Evolutionary conservation across 805 yeast genomes (phyloP).

Genomic region (Barnettozyma sp.): DNA sequence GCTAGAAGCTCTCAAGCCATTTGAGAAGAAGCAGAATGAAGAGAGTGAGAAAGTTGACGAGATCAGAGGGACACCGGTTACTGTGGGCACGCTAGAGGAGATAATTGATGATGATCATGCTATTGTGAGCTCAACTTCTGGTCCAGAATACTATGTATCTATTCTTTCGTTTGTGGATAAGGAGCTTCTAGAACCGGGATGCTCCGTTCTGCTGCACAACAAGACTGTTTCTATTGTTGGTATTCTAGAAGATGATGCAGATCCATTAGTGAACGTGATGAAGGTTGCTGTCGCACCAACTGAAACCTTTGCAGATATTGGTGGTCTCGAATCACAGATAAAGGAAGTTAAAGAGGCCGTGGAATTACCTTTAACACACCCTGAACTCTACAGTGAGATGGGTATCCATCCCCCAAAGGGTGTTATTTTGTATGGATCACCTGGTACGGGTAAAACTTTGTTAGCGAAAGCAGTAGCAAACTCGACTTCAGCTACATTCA

Average conservation of each 20-base stretch:
- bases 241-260: slow-evolving; percentile 95
- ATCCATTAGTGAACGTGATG: slow-evolving; percentile 97
- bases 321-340: slow-evolving; percentile 92
- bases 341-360: slow-evolving; percentile 98
- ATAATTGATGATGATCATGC: slow-evolving; percentile 98
- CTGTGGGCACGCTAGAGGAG: slow-evolving; percentile 94
- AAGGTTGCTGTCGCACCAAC: slow-evolving; percentile 96
- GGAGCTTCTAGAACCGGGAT: slow-evolving; percentile 92
- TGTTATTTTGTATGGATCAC: slow-evolving; percentile 94
- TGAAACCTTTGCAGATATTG: slow-evolving; percentile 94
- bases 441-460: slow-evolving; percentile 95
- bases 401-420: slow-evolving; percentile 99
- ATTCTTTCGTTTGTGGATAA: slow-evolving; percentile 95
- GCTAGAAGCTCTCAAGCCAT: slow-evolving; percentile 91
- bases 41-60: slow-evolving; percentile 94
- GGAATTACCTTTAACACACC: slow-evolving; percentile 92
- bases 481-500: slow-evolving; percentile 92
- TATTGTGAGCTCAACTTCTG: slow-evolving; percentile 90
- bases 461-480: slow-evolving; percentile 97
- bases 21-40: slow-evolving; percentile 93
- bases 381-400: slow-evolving; percentile 96
- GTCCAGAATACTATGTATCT: slow-evolving; percentile 95
- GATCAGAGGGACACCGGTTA: slow-evolving; percentile 92
- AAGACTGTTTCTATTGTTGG: slow-evolving; percentile 96
- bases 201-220: slow-evolving; percentile 91